Conservation (phyloP, 257 asterid genomes). For the Mentha longifolia region DNA sequence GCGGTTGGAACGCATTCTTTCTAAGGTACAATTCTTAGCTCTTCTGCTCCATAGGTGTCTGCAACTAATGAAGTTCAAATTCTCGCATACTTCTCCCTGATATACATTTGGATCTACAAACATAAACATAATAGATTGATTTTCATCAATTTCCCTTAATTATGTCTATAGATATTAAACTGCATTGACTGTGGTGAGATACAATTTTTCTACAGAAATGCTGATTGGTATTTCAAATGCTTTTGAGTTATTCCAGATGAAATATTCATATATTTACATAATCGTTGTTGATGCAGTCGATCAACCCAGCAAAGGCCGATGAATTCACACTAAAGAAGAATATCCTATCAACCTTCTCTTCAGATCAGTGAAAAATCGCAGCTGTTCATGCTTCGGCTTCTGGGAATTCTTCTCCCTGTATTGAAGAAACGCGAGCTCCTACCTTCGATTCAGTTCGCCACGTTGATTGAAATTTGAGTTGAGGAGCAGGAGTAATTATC, state of each 20-base stretch:
- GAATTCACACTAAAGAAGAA: conserved; percentile 91
- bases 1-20: conserved; percentile 81
- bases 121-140: background rate
- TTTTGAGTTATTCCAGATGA: background rate
- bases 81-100: background rate
- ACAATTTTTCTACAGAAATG: background rate
- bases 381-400: conserved; percentile 23
- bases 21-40: conserved; percentile 63
- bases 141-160: background rate
- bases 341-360: conserved; percentile 63
- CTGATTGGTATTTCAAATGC: background rate
- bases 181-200: background rate
- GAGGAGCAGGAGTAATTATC: conserved; percentile 20
- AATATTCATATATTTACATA: background rate
- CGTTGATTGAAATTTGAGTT: background rate
- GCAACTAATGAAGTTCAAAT: background rate
- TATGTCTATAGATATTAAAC: background rate
- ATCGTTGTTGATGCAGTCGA: conserved; percentile 55
- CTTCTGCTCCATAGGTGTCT: background rate
- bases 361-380: conserved; percentile 38
- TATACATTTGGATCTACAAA: background rate
- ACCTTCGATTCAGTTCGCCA: conserved; percentile 23
- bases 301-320: conserved; percentile 76
- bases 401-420: background rate
- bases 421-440: conserved; percentile 33